A percentile compares a stretch with the other conserved stretches of the same genome.
Evolutionary conservation across 495 filamentous ascomycete species (phyloP).

Genomic region (Aspergillus carlsbadensis): DNA sequence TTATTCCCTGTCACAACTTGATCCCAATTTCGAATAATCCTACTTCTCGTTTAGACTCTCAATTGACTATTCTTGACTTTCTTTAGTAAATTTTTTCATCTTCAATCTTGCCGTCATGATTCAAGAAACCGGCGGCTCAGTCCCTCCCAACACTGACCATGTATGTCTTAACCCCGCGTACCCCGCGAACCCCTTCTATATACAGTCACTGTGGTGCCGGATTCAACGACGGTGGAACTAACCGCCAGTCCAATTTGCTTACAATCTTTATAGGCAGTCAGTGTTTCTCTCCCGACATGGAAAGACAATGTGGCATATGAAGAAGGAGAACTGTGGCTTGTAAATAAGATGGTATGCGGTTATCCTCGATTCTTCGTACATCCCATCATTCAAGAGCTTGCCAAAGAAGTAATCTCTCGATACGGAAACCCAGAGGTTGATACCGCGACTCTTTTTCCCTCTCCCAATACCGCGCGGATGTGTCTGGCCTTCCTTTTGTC

Average conservation of each 20-base stretch:
- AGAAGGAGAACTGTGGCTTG: constrained; percentile 83
- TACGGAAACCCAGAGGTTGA: constrained; percentile 59
- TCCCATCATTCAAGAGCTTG: constrained; percentile 73
- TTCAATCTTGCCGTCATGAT: too few relatives aligned
- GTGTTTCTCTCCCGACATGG: constrained; percentile 96
- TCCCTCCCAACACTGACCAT: constrained; percentile 55
- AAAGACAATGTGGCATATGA: constrained; percentile 86
- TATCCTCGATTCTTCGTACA: constrained; percentile 97
- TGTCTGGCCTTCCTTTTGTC: constrained; percentile 71
- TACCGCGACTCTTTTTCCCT: constrained; percentile 79
- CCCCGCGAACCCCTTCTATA: constrained; percentile 7
- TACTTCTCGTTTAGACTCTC: background rate
- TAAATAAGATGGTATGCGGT: constrained; percentile 81
- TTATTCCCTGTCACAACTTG: constrained; percentile 7
- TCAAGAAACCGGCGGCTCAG: constrained; percentile 42
- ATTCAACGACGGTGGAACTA: background rate
- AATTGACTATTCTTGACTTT: too few relatives aligned
- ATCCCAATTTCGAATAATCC: background rate
- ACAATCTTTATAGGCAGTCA: constrained; percentile 72
- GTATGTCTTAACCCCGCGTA: constrained; percentile 41
- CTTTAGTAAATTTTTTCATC: too few relatives aligned
- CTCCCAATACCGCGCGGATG: constrained; percentile 59
- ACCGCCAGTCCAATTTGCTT: background rate
- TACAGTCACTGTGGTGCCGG: background rate
- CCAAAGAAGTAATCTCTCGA: constrained; percentile 60